Evolutionary conservation across 306 rosid genomes (phyloP).

Genomic region (Corylus heterophylla): DNA sequence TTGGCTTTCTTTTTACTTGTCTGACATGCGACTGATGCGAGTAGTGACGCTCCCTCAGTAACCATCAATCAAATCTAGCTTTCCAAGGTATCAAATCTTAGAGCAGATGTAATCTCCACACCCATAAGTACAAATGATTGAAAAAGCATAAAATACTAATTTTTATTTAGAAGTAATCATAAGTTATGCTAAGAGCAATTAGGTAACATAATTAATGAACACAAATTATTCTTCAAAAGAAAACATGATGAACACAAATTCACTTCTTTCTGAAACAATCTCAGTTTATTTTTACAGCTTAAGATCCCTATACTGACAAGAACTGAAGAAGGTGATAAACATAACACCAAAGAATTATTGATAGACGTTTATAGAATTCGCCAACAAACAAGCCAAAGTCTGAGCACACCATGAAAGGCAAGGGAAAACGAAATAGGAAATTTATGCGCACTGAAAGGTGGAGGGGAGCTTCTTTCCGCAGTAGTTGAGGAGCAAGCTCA

Average conservation of each 20-base stretch:
- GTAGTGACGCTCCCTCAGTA: not conserved
- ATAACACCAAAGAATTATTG: no score
- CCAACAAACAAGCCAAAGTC: no score
- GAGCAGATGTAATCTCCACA: not conserved
- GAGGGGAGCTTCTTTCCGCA: constrained; percentile 65
- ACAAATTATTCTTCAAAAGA: no score
- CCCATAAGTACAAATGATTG: not conserved
- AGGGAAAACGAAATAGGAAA: constrained; percentile 4
- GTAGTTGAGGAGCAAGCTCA: constrained; percentile 68
- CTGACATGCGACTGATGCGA: not conserved
- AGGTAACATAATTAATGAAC: not conserved
- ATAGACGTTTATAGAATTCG: no score
- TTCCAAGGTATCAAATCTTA: not conserved
- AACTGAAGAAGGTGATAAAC: no score
- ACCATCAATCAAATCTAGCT: not conserved
- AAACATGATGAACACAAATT: not conserved
- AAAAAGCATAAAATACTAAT: not conserved
- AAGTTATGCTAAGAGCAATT: not conserved
- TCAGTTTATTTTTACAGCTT: not conserved
- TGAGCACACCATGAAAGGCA: not conserved
- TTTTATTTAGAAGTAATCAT: not conserved
- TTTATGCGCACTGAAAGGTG: constrained; percentile 53
- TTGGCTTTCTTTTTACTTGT: not conserved
- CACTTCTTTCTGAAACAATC: not conserved
- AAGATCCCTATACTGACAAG: no score